Evolutionary conservation across 139 green algal species (phyloP), one percentile per base, ranked within the genome.

Genomic region (Chlorella sp.): DNA sequence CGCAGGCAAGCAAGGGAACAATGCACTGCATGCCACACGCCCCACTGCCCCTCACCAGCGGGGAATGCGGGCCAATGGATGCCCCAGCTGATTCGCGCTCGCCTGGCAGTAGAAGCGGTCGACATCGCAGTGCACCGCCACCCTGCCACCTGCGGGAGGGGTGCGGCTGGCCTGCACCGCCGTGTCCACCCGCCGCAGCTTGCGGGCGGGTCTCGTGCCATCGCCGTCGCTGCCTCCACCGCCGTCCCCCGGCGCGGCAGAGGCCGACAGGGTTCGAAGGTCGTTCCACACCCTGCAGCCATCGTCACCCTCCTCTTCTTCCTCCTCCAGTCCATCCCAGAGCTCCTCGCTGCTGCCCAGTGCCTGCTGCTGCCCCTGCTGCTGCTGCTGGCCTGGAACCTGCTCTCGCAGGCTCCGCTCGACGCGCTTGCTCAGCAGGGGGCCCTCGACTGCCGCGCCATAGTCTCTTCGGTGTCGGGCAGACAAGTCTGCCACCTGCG

Each of bases 31-130:
- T 42, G 61, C 6, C 66, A 61, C 27, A 61, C 53, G 29, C 17
- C 19, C 23, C 7, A 23, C 11, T 35, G 23, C 53, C 9, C 7
- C 29, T 5, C 5, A 41, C 29, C 58, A 64, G 53, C 53, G 48
- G 51, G 15, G 45, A 29, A 45, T 51, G 66, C 46, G 12, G 42
- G 33, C 9, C 25, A 67, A 1, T 14, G 2, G 14, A 58, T 46
- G n/a, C 70, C 29, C 29, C n/a, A 50, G 9, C 61, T 58, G 56
- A 9, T n/a, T 55, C 12, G 48, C 21, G 33, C 58, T 33, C 40
- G 73, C 81, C 79, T 74, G 41, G 46, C 87, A 91, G 58, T 91
- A 91, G 63, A 90, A 91, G 55, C 63, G 82, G 48, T 91, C 87
- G 11, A 89, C 72, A 27, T 91, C 87, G 19, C 71, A 51, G 51